Conservation (phyloP, 352 stramenopile genomes). For the Hyaloperonospora brassicae region DNA sequence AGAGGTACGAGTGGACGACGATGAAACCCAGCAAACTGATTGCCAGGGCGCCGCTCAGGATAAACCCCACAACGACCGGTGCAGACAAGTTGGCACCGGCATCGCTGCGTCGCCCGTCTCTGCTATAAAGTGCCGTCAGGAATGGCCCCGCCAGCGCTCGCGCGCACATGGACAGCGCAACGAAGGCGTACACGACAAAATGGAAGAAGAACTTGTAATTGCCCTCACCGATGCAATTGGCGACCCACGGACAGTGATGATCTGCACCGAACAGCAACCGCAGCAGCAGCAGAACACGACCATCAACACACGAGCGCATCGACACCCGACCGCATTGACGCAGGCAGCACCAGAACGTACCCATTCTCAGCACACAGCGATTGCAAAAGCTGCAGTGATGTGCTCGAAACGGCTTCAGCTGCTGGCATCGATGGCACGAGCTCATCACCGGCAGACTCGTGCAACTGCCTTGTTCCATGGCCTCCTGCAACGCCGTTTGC, state of each 20-base stretch:
- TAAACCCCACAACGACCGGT: slow-evolving; percentile 53
- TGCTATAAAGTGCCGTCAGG: slow-evolving; percentile 22
- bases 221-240: slow-evolving; percentile 70
- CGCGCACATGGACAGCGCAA: slow-evolving; percentile 55
- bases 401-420: slow-evolving; percentile 66
- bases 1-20: slow-evolving; percentile 58
- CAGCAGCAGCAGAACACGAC: too few relatives aligned
- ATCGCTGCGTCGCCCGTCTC: slow-evolving; percentile 11
- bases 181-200: slow-evolving; percentile 72
- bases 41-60: slow-evolving; percentile 57
- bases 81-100: slow-evolving; percentile 33
- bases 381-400: slow-evolving; percentile 86
- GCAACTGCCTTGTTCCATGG: slow-evolving; percentile 38
- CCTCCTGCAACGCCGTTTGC: slow-evolving; percentile 51
- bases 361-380: slow-evolving; percentile 81
- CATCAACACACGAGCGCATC: background rate
- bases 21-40: slow-evolving; percentile 71
- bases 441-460: slow-evolving; percentile 19
- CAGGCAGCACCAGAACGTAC: slow-evolving; percentile 26
- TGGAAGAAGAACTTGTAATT: slow-evolving; percentile 88
- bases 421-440: slow-evolving; percentile 55
- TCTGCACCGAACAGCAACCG: slow-evolving; percentile 65
- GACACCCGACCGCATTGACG: background rate
- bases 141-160: slow-evolving; percentile 50
- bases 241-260: slow-evolving; percentile 97